A percentile compares a stretch with the other conserved stretches of the same genome.
Conservation (phyloP, 305 asterid species). For the Fraxinus ornus region DNA sequence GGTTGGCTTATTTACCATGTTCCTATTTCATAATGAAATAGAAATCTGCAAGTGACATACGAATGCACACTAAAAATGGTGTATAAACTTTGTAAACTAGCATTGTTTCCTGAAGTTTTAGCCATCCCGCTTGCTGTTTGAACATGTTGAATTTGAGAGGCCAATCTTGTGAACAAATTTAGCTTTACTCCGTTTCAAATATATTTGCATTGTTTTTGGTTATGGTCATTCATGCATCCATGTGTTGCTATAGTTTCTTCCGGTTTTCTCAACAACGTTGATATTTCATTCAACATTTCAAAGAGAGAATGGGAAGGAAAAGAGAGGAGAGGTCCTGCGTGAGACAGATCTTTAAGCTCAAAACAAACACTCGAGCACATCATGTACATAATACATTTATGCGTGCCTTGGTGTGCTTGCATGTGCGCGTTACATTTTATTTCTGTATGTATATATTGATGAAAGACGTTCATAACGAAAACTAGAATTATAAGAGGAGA, state of each 20-base stretch:
- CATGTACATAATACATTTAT: not conserved
- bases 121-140: not conserved
- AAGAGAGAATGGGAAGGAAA: not conserved
- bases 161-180: conserved; percentile 1
- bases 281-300: not conserved
- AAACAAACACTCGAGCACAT: not conserved
- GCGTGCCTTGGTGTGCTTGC: not conserved
- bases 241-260: not conserved
- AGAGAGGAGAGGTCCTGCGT: not conserved
- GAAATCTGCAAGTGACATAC: not conserved
- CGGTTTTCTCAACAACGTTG: not conserved
- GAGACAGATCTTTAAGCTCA: not conserved
- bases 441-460: not conserved
- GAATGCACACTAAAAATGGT: not conserved
- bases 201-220: not conserved
- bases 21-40: not conserved
- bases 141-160: not conserved
- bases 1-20: not conserved
- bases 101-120: not conserved
- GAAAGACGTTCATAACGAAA: not conserved
- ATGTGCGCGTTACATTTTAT: not conserved
- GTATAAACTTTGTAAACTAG: not conserved
- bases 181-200: conserved; percentile 9
- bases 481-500: not conserved
- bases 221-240: not conserved